Evolutionary conservation across 148 eudicot genomes (phyloP).

Genomic region (Amaranthus palmeri): DNA sequence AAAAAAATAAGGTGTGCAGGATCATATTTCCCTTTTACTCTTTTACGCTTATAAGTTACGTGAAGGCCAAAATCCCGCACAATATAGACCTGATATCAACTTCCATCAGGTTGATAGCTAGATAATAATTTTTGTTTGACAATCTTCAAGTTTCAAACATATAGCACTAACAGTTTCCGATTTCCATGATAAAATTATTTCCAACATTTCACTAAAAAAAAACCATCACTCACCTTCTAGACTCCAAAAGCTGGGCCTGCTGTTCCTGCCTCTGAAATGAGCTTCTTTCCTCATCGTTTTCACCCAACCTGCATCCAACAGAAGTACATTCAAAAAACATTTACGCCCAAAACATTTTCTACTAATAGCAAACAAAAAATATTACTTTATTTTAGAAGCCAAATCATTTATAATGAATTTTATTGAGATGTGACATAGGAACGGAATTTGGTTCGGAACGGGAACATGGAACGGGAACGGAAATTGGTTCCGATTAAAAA

Average conservation of each 20-base stretch:
- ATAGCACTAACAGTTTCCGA: not conserved
- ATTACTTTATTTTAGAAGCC: not conserved
- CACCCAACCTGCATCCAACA: constrained; percentile 25
- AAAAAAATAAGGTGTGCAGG: not conserved
- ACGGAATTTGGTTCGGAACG: no score
- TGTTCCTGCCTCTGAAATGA: constrained; percentile 53
- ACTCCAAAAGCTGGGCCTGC: constrained; percentile 61
- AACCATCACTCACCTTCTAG: constrained; percentile 52
- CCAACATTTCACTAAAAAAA: not conserved
- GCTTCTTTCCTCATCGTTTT: constrained; percentile 39
- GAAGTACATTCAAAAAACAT: not conserved
- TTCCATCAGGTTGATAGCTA: not conserved
- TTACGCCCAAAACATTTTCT: not conserved
- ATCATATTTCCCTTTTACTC: not conserved
- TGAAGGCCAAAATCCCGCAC: not conserved
- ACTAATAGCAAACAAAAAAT: not conserved
- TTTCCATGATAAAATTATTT: not conserved
- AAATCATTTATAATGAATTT: not conserved
- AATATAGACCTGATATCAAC: not conserved
- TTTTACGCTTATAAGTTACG: not conserved
- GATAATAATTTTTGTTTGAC: not conserved
- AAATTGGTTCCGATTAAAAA: no score
- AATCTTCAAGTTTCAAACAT: no score
- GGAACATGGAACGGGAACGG: no score
- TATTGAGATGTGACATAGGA: no score